Evolutionary conservation across 495 filamentous ascomycete species (phyloP).

Genomic region (Astrothelium subdiscretum): DNA sequence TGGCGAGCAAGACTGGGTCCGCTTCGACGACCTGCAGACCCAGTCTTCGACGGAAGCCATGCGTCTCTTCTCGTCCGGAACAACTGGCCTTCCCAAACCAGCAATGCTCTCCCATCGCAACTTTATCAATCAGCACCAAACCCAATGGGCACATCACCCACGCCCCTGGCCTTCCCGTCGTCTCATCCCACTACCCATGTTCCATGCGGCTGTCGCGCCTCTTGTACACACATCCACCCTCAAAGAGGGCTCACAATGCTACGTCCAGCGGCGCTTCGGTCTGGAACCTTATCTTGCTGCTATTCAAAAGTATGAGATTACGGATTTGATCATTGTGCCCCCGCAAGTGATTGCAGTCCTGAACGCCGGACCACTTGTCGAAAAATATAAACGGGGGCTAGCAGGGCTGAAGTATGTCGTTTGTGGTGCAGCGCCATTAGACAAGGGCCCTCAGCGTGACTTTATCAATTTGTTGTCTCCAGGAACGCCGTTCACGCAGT

Average conservation of each 20-base stretch:
- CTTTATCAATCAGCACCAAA: constrained; percentile 18
- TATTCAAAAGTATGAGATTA: constrained; percentile 16
- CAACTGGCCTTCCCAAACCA: constrained; percentile 24
- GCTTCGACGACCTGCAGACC: constrained; percentile 16
- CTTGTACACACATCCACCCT: constrained; percentile 9
- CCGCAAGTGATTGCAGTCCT: constrained; percentile 18
- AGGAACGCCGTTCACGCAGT: constrained; percentile 18
- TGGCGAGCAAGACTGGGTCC: constrained; percentile 21
- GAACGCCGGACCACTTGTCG: constrained; percentile 12
- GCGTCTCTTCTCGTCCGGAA: constrained; percentile 17
- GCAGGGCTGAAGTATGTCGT: constrained; percentile 4
- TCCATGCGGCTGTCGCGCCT: constrained; percentile 17
- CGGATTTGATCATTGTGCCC: constrained; percentile 17
- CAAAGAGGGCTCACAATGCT: constrained; percentile 10
- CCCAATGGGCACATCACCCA: constrained; percentile 10
- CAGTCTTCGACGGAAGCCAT: constrained; percentile 11
- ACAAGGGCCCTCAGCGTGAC: constrained; percentile 10
- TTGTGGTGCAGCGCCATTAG: constrained; percentile 17
- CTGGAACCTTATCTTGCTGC: constrained; percentile 14
- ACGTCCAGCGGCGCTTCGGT: constrained; percentile 20
- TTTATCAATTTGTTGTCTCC: constrained; percentile 14
- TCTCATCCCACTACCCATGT: constrained; percentile 15
- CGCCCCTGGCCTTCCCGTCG: constrained; percentile 7
- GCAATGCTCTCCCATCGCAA: constrained; percentile 20
- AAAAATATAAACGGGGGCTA: constrained; percentile 14